Evolutionary conservation across 768 basidiomycete genomes (phyloP), one percentile per base, ranked within the genome.

Genomic region (Boletus patriciae): DNA sequence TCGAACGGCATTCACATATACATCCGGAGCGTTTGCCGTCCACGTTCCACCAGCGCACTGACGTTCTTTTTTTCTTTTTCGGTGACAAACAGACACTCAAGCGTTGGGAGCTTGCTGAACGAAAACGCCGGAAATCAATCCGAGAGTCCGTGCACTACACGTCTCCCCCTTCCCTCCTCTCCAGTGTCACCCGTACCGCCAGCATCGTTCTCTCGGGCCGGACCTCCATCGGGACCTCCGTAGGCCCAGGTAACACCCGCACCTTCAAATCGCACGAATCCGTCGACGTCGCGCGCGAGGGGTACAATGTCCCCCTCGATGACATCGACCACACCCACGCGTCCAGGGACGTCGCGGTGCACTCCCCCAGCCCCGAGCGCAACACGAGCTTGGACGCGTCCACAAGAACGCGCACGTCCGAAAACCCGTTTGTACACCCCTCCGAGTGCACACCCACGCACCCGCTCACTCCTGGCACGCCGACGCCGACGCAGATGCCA

Each of bases 91-190:
- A 93, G 91, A 93, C 83, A 57, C 77, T 94, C 27, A 78, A 80
- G 61, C 80, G 81, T 42, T 93, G 90, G 92, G 91, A 93, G 63
- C 74, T 83, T 45, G 83, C 83, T 40, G 91, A 93, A 66, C 80
- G 87, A 19, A 85, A 84, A 62, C 81, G 88, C 56, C 82, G 91
- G 74, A 92, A 86, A 72, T 79, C 81, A 36, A 85, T 82, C 4
- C 80, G 91, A 53, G 86, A 85, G 54, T 84, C 86, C 3, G 13
- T n/a, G 3, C 66, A 64, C 1, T 13, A 63, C 21, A 53, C 42
- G 9, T 50, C 68, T 27, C 38, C 51, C 1, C 64, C 79, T 6
- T 83, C 87, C 4, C 62, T 88, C n/a, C 69, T 90, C 38, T 72
- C 75, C 21, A 80, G 81, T 55, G 78, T 89, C 55, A 80, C 83